Evolutionary conservation across 2,329 filamentous ascomycete species (phyloP), one percentile per base, ranked within the genome.

Genomic region (Pestalotiopsis sp.): DNA sequence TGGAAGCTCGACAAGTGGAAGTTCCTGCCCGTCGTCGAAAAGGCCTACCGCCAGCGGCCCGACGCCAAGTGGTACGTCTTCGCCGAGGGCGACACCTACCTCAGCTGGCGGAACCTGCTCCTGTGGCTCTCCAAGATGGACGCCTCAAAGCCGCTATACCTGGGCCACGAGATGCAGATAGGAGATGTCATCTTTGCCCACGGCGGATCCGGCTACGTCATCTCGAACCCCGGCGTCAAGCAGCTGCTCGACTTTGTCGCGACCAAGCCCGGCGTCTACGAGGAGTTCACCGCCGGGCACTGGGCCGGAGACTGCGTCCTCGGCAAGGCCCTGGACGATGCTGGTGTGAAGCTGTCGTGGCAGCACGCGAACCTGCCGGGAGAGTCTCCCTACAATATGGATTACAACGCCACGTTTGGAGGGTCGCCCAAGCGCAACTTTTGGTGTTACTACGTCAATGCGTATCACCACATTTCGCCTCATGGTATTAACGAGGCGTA

Each of bases 1-100:
- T 81, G 82, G 86, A 83, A 80, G 67, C 77, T 88, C 52, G 86
- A 88, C 71, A 88, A 88, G 72, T 88, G 86, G 86, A 88, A 88
- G 74, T 85, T 87, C 70, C 76, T 88, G 27, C 86, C 86, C 6
- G 83, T 88, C 79, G 82, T 86, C 2, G 84, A 87, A 72, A 82
- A 85, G 72, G 81, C 85, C 9, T 69, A 75, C 64, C 69, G 66
- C 17, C 73, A 79, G 66, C 73, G 77, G 56, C 83, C 84, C 2
- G 77, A 86, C 36, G 83, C 84, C 61, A 85, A 85, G 66, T 90
- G 87, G 87, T 90, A 84, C 70, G 79, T 88, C 68, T 90, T 90
- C 74, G 83, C 88, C 63, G 87, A 89, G 72, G 83, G 86, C 0
- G 88, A 90, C 73, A 89, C 87, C 0, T 89, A 87, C 71, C 75